These are phyloP conservation scores for Beverwykella pulmonaria DNA, from an alignment of 495 filamentous ascomycete genomes.

Conservation along the genomic window DNA sequence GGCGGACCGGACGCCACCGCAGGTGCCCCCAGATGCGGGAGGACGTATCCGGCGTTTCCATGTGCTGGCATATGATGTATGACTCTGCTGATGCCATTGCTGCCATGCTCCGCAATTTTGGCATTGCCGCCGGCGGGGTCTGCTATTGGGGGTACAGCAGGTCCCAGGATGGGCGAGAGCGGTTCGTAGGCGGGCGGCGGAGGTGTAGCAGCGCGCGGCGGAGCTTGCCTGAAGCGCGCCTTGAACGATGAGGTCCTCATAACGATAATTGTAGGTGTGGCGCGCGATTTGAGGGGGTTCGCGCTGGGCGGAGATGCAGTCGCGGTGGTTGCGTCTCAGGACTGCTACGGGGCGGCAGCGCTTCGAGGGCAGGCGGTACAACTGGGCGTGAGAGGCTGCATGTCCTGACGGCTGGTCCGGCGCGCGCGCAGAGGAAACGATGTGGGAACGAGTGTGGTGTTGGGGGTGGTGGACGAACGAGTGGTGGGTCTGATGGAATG, in stretches of 20 bases:
- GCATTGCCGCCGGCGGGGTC: constrained; percentile 18
- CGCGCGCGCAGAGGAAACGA: constrained; percentile 7
- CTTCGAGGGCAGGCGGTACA: constrained; percentile 8
- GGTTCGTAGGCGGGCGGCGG: constrained; percentile 44
- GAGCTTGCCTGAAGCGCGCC: constrained; percentile 27
- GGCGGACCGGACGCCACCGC: constrained; percentile 6
- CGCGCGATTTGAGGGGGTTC: constrained; percentile 16
- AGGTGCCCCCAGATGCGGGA: background rate
- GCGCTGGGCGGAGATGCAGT: constrained; percentile 24
- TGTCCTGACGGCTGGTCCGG: constrained; percentile 16
- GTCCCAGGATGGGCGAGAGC: constrained; percentile 38
- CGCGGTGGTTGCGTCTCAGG: constrained; percentile 17
- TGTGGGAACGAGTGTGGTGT: constrained; percentile 15
- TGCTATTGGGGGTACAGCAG: background rate
- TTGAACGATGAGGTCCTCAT: constrained; percentile 34
- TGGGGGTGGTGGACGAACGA: constrained; percentile 1
- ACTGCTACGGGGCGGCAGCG: constrained; percentile 23
- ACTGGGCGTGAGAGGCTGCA: constrained; percentile 18
- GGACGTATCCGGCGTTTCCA: background rate
- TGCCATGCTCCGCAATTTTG: background rate
- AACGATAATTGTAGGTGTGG: constrained; percentile 5
- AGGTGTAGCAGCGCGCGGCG: constrained; percentile 38
- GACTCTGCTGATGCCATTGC: constrained; percentile 7
- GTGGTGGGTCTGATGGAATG: background rate
- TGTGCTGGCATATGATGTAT: background rate